Conservation (phyloP, 1,139 yeast genomes). For the Pneumocystis wakefieldiae region DNA sequence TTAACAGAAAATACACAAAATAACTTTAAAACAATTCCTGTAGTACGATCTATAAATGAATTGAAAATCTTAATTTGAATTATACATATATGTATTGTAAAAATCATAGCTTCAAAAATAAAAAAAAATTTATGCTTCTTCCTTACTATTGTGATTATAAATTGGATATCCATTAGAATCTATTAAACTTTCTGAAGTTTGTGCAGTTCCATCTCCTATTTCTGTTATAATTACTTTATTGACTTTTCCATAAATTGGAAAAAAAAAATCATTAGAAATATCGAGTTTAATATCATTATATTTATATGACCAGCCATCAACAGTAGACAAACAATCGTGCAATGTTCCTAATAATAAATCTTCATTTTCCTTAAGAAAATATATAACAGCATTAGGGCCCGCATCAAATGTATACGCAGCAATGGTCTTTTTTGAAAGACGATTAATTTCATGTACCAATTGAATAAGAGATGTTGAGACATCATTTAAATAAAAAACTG, state of each 20-base stretch:
- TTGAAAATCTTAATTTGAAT: background rate
- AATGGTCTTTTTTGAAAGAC: slow-evolving; percentile 40
- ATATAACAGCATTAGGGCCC: slow-evolving; percentile 95
- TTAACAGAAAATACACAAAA: background rate
- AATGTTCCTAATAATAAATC: slow-evolving; percentile 34
- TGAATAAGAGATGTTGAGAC: slow-evolving; percentile 82
- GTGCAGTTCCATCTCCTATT: slow-evolving; percentile 70
- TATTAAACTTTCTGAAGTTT: slow-evolving; percentile 11
- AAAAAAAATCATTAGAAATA: slow-evolving; percentile 31
- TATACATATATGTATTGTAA: background rate
- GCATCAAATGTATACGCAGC: slow-evolving; percentile 98
- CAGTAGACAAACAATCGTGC: slow-evolving; percentile 32
- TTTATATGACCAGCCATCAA: slow-evolving; percentile 50
- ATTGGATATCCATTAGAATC: slow-evolving; percentile 10
- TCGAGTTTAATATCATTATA: slow-evolving; percentile 27
- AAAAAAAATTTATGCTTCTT: background rate
- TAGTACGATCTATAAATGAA: background rate
- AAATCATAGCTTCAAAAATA: background rate
- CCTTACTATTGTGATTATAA: background rate
- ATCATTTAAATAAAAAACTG: slow-evolving; percentile 88
- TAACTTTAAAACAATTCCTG: background rate
- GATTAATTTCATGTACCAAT: slow-evolving; percentile 65
- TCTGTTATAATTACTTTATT: slow-evolving; percentile 67
- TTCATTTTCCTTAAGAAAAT: slow-evolving; percentile 67
- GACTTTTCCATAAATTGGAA: slow-evolving; percentile 50